Conservation (phyloP, 192 early-diverging fungal genomes). For the Dissophora globulifera region DNA sequence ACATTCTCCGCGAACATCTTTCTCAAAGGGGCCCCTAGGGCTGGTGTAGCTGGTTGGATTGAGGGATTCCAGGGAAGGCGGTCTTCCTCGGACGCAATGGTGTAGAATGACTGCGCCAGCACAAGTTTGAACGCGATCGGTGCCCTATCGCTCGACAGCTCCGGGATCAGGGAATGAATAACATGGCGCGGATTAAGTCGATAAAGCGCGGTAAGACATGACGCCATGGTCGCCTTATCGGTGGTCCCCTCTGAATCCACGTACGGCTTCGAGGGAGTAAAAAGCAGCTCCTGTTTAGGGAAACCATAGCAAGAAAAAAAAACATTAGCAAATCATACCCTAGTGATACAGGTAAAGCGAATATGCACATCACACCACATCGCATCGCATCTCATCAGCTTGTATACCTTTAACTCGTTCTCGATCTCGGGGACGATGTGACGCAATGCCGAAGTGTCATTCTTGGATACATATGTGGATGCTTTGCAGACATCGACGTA, state of each 20-base stretch:
- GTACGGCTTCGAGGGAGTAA: conserved; percentile 64
- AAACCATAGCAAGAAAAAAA: neutral
- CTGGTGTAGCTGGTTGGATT: conserved; percentile 63
- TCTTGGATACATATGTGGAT: conserved; percentile 71
- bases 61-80: conserved; percentile 78
- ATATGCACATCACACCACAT: no score
- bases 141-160: conserved; percentile 72
- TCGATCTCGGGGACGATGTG: conserved; percentile 79
- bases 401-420: conserved; percentile 72
- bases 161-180: conserved; percentile 76
- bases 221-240: conserved; percentile 83
- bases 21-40: conserved; percentile 69
- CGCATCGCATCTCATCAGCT: no score
- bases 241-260: conserved; percentile 66
- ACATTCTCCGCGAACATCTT: conserved; percentile 71
- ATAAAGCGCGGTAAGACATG: conserved; percentile 81
- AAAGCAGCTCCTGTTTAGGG: conserved; percentile 66
- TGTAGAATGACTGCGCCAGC: conserved; percentile 79
- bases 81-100: conserved; percentile 73
- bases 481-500: conserved; percentile 83
- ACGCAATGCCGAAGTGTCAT: conserved; percentile 69
- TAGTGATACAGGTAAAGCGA: no score
- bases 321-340: neutral
- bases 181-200: conserved; percentile 81
- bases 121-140: conserved; percentile 84